Conservation (phyloP, 768 basidiomycete species). For the Kwoniella heveanensis region DNA sequence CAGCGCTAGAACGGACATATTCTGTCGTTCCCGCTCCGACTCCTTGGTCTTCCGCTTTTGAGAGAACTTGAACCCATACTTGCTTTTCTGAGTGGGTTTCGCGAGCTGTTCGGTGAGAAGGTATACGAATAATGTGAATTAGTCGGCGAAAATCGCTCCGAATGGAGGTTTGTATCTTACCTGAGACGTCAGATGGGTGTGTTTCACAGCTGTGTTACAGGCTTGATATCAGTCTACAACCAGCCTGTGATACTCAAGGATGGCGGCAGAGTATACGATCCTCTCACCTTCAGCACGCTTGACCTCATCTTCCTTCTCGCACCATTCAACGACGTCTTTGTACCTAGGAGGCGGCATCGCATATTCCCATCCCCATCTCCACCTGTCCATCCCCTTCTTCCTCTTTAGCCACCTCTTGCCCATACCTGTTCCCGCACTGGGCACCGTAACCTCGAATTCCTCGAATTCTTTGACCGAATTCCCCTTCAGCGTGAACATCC, state of each 20-base stretch:
- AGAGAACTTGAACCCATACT: conserved; percentile 68
- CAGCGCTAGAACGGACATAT: conserved; percentile 77
- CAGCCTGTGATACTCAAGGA: not conserved
- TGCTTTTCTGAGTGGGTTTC: conserved; percentile 74
- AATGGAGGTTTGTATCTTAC: no score
- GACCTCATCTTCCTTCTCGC: conserved; percentile 56
- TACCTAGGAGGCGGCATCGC: conserved; percentile 66
- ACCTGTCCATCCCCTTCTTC: not conserved
- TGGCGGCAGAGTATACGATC: not conserved
- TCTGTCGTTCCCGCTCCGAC: conserved; percentile 65
- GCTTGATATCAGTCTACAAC: not conserved
- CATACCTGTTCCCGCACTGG: not conserved
- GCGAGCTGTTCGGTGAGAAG: no score
- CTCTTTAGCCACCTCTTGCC: conserved; percentile 32
- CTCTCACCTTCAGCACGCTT: conserved; percentile 22
- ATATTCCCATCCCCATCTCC: conserved; percentile 75
- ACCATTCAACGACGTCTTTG: conserved; percentile 64
- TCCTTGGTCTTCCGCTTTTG: conserved; percentile 59
- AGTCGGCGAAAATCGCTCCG: no score
- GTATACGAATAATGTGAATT: no score
- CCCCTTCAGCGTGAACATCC: conserved; percentile 71
- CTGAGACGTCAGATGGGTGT: conserved; percentile 17
- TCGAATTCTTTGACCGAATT: conserved; percentile 65
- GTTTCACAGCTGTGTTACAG: conserved; percentile 13
- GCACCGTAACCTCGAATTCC: conserved; percentile 61